Evolutionary conservation across 2,329 filamentous ascomycete genomes (phyloP).

Genomic region (Paecilomyces dactylethromorphus): DNA sequence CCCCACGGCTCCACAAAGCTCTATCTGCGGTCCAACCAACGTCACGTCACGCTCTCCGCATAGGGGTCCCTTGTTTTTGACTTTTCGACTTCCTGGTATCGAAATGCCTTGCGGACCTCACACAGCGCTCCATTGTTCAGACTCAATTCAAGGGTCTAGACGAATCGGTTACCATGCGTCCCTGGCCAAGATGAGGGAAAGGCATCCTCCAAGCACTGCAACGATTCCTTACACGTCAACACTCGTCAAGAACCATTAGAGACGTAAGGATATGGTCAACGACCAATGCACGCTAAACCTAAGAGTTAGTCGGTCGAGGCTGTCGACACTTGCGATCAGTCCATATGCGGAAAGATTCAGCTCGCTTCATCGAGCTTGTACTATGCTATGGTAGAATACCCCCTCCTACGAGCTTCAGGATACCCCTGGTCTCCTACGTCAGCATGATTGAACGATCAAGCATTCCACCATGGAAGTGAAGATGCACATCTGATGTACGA

Average conservation of each 20-base stretch:
- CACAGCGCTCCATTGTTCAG: background rate
- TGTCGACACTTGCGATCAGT: background rate
- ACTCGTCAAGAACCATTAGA: constrained; percentile 9
- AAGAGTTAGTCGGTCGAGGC: background rate
- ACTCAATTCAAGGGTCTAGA: background rate
- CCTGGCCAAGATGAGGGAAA: background rate
- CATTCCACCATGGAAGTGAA: background rate
- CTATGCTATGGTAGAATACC: background rate
- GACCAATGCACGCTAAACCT: background rate
- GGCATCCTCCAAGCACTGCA: background rate
- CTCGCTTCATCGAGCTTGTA: background rate
- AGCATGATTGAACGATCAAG: constrained; percentile 20
- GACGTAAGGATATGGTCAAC: background rate
- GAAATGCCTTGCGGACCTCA: background rate
- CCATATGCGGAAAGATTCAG: background rate
- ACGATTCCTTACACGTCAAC: constrained; percentile 17
- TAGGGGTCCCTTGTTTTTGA: background rate
- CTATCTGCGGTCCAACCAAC: background rate
- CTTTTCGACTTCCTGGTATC: background rate
- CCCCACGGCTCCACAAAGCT: background rate
- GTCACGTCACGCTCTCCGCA: background rate
- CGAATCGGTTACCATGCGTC: background rate
- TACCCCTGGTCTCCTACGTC: constrained; percentile 18
- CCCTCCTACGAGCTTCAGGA: constrained; percentile 2
- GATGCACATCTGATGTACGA: background rate